Evolutionary conservation across 179 eudicot species (phyloP), one percentile per base, ranked within the genome.

Genomic region (Beta lomatogona): DNA sequence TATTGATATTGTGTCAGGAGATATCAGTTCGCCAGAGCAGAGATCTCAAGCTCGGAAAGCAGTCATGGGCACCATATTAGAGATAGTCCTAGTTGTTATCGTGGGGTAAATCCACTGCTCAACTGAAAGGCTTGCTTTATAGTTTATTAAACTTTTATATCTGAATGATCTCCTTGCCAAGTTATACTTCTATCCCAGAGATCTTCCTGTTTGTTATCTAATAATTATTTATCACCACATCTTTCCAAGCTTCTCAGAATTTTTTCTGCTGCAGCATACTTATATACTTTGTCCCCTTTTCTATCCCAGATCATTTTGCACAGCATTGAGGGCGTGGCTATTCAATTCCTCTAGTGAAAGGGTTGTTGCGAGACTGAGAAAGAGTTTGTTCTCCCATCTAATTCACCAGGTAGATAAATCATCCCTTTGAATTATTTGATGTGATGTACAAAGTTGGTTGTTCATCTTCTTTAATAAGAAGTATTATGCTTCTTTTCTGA

Each of bases 261-360:
- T 13, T 53, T 67, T 74, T 25, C 28, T 25, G 41, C n/a, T 41
- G 36, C 67, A 19, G 54, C 28, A 44, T 45, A 22, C 59, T 21
- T 19, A 52, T 28, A 5, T 73, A 3, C 55, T 76, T 4, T 4
- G 25, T 45, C 55, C 65, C 55, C 10, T 71, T 70, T 84, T 76
- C 73, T 77, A 25, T 81, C 79, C 76, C 88, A 94, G 98, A 28
- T 90, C 98, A 25, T 22, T 91, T 18, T 89, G 88, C 86, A 88
- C 97, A 78, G 95, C 93, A 60, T 48, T 94, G 81, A 86, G 97
- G 67, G 94, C 92, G 71, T 94, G 98, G 98, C 69, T 93, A 77
- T 94, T 93, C 84, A 86, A 88, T 74, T 90, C 98, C 74, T 91
- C 98, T 10, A 94, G 98, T 77, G 98, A 93, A 87, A 88, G 94